phyloP scores from a whole-genome alignment of 2,329 filamentous ascomycete genomes.

The Cercospora zeae-maydis region DNA sequence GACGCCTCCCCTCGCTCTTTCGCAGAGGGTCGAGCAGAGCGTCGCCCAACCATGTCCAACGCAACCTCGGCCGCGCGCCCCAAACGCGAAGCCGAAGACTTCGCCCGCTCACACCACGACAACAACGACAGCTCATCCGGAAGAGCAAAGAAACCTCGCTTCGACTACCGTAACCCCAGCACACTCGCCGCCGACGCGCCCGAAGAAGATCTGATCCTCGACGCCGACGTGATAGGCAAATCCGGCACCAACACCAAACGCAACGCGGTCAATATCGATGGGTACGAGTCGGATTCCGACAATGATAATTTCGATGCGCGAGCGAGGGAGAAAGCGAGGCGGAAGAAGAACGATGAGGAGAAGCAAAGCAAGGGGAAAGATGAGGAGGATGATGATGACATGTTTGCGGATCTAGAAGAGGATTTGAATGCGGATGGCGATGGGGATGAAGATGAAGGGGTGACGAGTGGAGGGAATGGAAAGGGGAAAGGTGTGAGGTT shows the following conservation, averaged over 20 bases:
- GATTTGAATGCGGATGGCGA: slow-evolving; percentile 43
- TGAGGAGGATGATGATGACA: slow-evolving; percentile 63
- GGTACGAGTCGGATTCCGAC: slow-evolving; percentile 89
- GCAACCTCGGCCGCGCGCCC: slow-evolving; percentile 58
- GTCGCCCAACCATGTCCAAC: not conserved
- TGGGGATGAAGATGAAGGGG: slow-evolving; percentile 53
- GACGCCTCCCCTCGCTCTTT: not conserved
- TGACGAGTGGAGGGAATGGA: slow-evolving; percentile 48
- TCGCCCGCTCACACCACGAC: slow-evolving; percentile 69
- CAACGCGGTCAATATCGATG: slow-evolving; percentile 92
- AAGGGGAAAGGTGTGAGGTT: slow-evolving; percentile 64
- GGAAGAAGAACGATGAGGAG: slow-evolving; percentile 38
- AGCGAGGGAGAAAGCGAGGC: slow-evolving; percentile 44
- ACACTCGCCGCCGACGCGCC: slow-evolving; percentile 78
- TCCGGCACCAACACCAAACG: slow-evolving; percentile 73
- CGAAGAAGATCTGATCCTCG: slow-evolving; percentile 67
- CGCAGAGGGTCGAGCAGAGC: too few relatives aligned
- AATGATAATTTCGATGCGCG: slow-evolving; percentile 83
- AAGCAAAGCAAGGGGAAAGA: slow-evolving; percentile 48
- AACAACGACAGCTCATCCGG: slow-evolving; percentile 68
- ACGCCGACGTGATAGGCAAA: slow-evolving; percentile 86
- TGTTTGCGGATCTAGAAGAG: slow-evolving; percentile 73
- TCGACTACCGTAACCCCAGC: slow-evolving; percentile 92
- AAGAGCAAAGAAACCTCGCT: slow-evolving; percentile 75
- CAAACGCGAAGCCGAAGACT: slow-evolving; percentile 79